Conservation (phyloP, 495 filamentous ascomycete species). For the Podospora comata region DNA sequence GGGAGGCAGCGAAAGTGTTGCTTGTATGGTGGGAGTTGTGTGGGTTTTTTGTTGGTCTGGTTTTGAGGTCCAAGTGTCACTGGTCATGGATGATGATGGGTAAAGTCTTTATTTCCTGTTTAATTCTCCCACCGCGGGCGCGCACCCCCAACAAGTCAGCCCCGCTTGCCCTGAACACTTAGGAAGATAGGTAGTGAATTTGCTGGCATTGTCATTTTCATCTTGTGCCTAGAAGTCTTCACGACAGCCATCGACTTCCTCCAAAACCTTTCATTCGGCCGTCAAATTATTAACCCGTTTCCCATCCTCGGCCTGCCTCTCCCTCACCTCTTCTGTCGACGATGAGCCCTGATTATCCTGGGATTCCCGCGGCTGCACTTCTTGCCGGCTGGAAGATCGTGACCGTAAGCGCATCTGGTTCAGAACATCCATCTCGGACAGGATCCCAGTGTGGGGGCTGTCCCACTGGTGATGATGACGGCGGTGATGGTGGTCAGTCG, state of each 20-base stretch:
- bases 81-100: not conserved
- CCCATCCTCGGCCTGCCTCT: not conserved
- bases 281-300: not conserved
- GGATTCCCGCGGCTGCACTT: not conserved
- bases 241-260: not conserved
- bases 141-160: not conserved
- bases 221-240: not conserved
- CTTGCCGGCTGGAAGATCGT: not conserved
- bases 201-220: not conserved
- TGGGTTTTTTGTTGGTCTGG: slow-evolving; percentile 21
- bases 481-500: not conserved
- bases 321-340: not conserved
- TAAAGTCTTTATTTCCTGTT: not conserved
- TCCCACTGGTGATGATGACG: slow-evolving; percentile 9
- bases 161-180: too few species aligned
- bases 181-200: not conserved
- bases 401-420: not conserved
- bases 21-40: slow-evolving; percentile 49
- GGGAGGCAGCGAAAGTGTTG: slow-evolving; percentile 50
- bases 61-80: not conserved
- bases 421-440: slow-evolving; percentile 7
- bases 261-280: not conserved
- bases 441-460: not conserved
- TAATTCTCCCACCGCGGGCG: not conserved
- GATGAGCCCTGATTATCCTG: not conserved